Base-by-base conservation (phyloP, 208 protist genomes). In the Histomonas meleagridis region DNA sequence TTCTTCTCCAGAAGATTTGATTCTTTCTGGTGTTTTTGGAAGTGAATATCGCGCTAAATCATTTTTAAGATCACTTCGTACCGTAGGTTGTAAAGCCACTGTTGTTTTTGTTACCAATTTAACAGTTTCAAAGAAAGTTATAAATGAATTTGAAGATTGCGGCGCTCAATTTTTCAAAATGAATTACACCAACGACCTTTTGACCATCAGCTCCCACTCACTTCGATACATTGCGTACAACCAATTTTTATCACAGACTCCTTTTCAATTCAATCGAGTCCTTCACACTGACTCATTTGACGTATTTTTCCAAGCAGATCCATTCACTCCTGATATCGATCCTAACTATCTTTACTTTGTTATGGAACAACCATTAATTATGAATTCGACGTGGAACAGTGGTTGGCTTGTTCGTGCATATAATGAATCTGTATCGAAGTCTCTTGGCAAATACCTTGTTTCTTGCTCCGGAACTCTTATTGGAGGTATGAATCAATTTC, bases 301-400 rank as follows among this genome's bases (percentile, higher is more conserved):
- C 55, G 76, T 86, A 38, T 86, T 86, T 55, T 86, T 86, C 76
- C 76, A 86, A 40, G 5, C 23, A 49, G 76, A 86, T 86, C 76
- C 76, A 35, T 86, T 86, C 26, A 38, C 40, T 23, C 0, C 26
- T 57, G 23, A 51, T 9, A 86, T 86, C 16, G n/a, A 12, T 26
- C 23, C 23, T 32, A 46, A 86, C 7, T 16, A 55, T 26, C 28
- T 86, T 40, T 86, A 86, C 28, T 86, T 86, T 16, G 26, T 55
- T 38, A 55, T 86, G 46, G 76, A 86, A 55, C 46, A 86, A 18
- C 5, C 55, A 10, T 12, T 38, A 26, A 86, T 86, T 32, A 3
- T 38, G 16, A 46, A 86, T 49, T 86, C 76, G 18, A 35, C 76
- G 12, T 86, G 76, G 76, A 86, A 86, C 35, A 26, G 26, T 18